Evolutionary conservation across 495 filamentous ascomycete species (phyloP), one percentile per base, ranked within the genome.

Genomic region (Neurospora sp.): DNA sequence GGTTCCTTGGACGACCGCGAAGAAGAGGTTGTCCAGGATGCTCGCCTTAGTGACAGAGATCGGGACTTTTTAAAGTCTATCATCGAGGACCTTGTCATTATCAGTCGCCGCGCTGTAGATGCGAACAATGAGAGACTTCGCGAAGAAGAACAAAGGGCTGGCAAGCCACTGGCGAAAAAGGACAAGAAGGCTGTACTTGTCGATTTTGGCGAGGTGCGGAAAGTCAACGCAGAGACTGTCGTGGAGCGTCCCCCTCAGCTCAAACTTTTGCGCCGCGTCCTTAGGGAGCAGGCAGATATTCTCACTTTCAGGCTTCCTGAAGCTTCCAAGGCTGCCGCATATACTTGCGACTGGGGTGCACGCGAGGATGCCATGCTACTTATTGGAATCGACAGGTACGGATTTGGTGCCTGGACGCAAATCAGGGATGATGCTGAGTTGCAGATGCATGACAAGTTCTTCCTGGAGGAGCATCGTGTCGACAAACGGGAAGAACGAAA

Each of bases 351-450:
- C 39, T 99, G 96, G 96, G 94, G 93, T 69, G 87, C 94, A 4
- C 88, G 90, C 65, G 96, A 99, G 82, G 96, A 99, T 78, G 96
- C 92, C 40, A 99, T 99, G 96, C 89, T 99, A 61, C 92, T 94
- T 71, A 89, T 98, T 39, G 96, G 96, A 70, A 97, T 99, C 75
- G 89, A 91, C 72, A 88, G 91, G 47, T 95, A 98, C 79, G 96
- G 96, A 2, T 98, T 96, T 79, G 96, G 96, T 70, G 93, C 94
- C 20, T 99, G 96, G 96, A 86, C 88, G 4, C 88, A 92, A 73
- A 98, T 99, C 76, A 90, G 95, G 10, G 96, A 98, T 75, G 96
- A 99, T 77, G 85, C 88, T 6, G 94, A 97, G 70, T 87, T 99
- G 20, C 90, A 87, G 5, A 90, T 99, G 82, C 85, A 85, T 3